These are phyloP conservation scores for Ogataea thermomethanolica DNA, from an alignment of 805 yeast species.

Conservation along the genomic window DNA sequence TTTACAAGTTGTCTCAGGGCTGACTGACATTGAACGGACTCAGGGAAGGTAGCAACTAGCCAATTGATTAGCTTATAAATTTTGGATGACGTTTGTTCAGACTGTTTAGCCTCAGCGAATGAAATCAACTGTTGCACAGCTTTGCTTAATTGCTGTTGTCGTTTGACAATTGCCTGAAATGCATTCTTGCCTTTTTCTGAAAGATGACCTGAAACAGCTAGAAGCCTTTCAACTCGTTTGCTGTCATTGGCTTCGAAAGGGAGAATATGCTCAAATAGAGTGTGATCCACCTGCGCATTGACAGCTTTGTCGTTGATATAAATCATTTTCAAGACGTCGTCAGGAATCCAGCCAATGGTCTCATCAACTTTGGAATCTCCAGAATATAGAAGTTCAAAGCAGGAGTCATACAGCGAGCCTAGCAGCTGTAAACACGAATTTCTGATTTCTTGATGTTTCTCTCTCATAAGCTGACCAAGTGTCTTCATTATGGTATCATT, in stretches of 20 bases:
- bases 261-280: conserved; percentile 56
- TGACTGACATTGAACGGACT: conserved; percentile 40
- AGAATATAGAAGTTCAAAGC: conserved; percentile 31
- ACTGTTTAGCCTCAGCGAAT: conserved; percentile 38
- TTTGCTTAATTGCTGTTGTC: conserved; percentile 60
- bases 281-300: conserved; percentile 60
- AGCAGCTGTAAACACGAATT: conserved; percentile 51
- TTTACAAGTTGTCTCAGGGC: conserved; percentile 51
- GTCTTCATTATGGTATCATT: conserved; percentile 47
- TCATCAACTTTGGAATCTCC: conserved; percentile 30
- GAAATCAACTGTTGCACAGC: conserved; percentile 49
- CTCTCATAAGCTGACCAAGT: conserved; percentile 64
- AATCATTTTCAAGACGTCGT: conserved; percentile 56
- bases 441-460: conserved; percentile 64
- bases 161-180: conserved; percentile 61
- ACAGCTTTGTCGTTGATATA: conserved; percentile 71
- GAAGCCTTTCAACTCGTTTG: conserved; percentile 50
- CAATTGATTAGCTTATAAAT: conserved; percentile 56
- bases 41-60: conserved; percentile 59
- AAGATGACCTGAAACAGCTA: conserved; percentile 46
- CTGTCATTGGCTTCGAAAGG: conserved; percentile 46
- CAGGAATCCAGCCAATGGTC: conserved; percentile 55
- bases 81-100: conserved; percentile 28
- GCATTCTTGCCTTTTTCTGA: conserved; percentile 59
- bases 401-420: conserved; percentile 52